Conservation (phyloP, 1,284 basidiomycete genomes). For the Cutaneotrichosporon cutaneum region DNA sequence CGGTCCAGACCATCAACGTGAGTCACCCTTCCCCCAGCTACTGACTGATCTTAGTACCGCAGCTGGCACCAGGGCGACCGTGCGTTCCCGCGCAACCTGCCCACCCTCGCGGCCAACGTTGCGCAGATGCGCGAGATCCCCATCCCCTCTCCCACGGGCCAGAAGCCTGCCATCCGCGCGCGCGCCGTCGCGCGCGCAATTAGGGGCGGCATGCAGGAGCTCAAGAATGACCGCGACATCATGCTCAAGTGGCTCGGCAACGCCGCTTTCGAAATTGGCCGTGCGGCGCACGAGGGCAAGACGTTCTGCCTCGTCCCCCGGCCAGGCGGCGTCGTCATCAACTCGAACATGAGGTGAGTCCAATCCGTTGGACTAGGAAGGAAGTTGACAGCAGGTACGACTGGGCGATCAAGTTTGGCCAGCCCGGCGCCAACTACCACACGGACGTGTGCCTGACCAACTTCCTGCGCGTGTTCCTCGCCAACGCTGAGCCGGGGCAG, state of each 20-base stretch:
- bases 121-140: conserved; percentile 32
- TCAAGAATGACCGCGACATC: conserved; percentile 21
- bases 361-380: background rate
- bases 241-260: conserved; percentile 24
- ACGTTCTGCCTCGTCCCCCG: conserved; percentile 26
- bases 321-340: conserved; percentile 27
- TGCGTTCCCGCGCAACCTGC: conserved; percentile 30
- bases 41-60: conserved; percentile 28
- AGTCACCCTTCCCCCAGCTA: conserved; percentile 1
- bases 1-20: conserved; percentile 33
- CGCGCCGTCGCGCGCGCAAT: conserved; percentile 20
- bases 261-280: conserved; percentile 20
- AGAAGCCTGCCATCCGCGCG: conserved; percentile 11
- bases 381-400: conserved; percentile 24
- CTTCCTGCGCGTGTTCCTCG: conserved; percentile 33
- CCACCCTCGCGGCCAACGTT: conserved; percentile 32
- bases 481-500: conserved; percentile 20
- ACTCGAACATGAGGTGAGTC: conserved; percentile 33
- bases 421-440: conserved; percentile 25
- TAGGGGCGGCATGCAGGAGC: conserved; percentile 18
- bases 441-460: conserved; percentile 23
- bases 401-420: conserved; percentile 34
- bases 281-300: conserved; percentile 20
- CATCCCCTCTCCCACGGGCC: conserved; percentile 13
- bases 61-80: conserved; percentile 26